Evolutionary conservation across 2,329 filamentous ascomycete species (phyloP).

Genomic region (Trichoderma aggressivum): DNA sequence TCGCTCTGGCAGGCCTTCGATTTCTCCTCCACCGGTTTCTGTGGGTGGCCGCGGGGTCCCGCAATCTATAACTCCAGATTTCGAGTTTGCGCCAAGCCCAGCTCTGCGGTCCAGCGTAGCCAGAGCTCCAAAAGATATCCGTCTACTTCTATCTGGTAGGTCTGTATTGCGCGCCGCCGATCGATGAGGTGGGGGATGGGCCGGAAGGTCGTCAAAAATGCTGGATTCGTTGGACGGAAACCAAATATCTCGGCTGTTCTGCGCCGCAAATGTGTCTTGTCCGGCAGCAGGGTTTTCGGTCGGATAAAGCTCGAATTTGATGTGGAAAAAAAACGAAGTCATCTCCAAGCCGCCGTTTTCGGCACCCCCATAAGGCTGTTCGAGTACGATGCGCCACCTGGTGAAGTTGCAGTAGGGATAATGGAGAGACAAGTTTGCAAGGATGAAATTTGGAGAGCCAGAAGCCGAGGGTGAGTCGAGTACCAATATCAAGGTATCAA

Average conservation of each 20-base stretch:
- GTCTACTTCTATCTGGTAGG: constrained; percentile 12
- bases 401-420: neutral
- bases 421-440: neutral
- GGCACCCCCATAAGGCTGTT: neutral
- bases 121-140: constrained; percentile 18
- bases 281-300: constrained; percentile 36
- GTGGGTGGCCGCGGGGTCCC: constrained; percentile 39
- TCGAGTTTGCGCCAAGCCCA: constrained; percentile 19
- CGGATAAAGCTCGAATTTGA: constrained; percentile 64
- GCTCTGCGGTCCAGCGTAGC: neutral
- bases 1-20: constrained; percentile 39
- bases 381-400: neutral
- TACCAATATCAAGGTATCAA: constrained; percentile 1
- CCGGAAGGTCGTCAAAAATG: constrained; percentile 56
- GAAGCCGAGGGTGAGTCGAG: neutral
- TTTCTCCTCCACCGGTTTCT: constrained; percentile 34
- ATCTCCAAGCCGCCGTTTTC: constrained; percentile 33
- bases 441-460: neutral
- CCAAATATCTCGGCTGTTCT: constrained; percentile 41
- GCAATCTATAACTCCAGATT: constrained; percentile 47
- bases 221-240: constrained; percentile 45
- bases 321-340: constrained; percentile 62
- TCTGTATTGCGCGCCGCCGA: neutral
- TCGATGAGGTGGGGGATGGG: constrained; percentile 39
- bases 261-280: constrained; percentile 17